Evolutionary conservation across 371 early-diverging fungal species (phyloP), one percentile per base, ranked within the genome.

Genomic region (Rhizopus arrhizus): DNA sequence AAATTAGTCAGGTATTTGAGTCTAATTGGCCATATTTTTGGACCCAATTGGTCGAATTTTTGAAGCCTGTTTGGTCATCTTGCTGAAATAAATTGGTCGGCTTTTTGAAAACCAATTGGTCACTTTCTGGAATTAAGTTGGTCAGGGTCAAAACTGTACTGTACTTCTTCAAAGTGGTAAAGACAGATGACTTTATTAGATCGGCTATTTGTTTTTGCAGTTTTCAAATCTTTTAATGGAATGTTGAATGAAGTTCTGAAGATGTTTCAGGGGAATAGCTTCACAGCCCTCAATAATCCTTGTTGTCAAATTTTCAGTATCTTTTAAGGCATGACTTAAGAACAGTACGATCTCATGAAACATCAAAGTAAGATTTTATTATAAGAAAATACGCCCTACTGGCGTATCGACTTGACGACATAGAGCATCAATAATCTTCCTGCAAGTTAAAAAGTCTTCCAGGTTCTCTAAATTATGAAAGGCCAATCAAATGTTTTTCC

Each of bases 301-400:
- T 43, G 43, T 43, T 43, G 15, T 43, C 43, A 43, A 43, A 43
- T 11, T n/a, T 43, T 36, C 36, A 43, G 43, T 43, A n/a, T 43
- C 43, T 43, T 43, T 36, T 43, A 43, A 43, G 43, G 43, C 43
- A 43, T 43, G 43, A 43, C 43, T 43, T 43, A 43, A 43, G 43
- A n/a, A n/a, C 43, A 43, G 43, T 43, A 43, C 15, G 43, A 43
- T 43, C 43, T 0, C 43, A 43, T 43, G 15, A 43, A 43, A 13
- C 43, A 12, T 43, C 43, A 43, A 43, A 43, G 6, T 43, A 43
- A 43, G n/a, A 43, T 43, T 43, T 43, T 11, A 43, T 43, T 43
- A 43, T 13, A 15, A 43, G 43, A 15, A n/a, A 15, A n/a, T 11
- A n/a, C 43, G 15, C 3, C 15, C 5, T 13, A 13, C 22, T 22